phyloP scores from a whole-genome alignment of 768 basidiomycete species.

The Pulveroboletus sp. region DNA sequence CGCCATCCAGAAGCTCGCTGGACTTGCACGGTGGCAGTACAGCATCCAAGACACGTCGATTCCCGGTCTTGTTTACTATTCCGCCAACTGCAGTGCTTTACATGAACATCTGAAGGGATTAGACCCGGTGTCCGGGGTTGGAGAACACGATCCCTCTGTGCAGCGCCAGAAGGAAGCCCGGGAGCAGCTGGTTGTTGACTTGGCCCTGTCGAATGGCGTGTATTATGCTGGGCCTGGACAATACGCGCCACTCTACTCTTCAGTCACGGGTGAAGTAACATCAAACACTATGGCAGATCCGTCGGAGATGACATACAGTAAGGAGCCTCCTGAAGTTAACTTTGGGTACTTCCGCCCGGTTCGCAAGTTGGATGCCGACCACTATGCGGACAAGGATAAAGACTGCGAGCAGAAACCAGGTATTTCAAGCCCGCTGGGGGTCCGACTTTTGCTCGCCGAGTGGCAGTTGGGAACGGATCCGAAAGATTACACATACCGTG shows the following conservation, averaged over 20 bases:
- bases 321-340: conserved; percentile 51
- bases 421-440: conserved; percentile 44
- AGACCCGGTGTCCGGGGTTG: conserved; percentile 37
- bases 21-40: conserved; percentile 49
- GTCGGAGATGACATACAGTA: conserved; percentile 43
- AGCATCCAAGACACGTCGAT: conserved; percentile 45
- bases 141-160: conserved; percentile 37
- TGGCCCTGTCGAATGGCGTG: conserved; percentile 53
- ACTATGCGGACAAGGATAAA: conserved; percentile 24
- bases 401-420: conserved; percentile 11
- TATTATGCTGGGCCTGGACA: conserved; percentile 40
- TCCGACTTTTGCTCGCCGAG: conserved; percentile 59
- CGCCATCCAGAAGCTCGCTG: conserved; percentile 33
- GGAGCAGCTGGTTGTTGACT: conserved; percentile 59
- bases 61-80: conserved; percentile 37
- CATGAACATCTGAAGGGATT: conserved; percentile 39
- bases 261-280: conserved; percentile 1
- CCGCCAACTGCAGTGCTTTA: conserved; percentile 31
- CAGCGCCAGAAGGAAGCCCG: conserved; percentile 50
- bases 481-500: conserved; percentile 44
- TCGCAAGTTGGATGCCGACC: conserved; percentile 24
- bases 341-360: conserved; percentile 62
- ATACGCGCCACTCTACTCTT: conserved; percentile 28
- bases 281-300: conserved; percentile 19
- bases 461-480: conserved; percentile 60